phyloP scores from a whole-genome alignment of 148 eudicot species.

The Rhododendron williamsianum region DNA sequence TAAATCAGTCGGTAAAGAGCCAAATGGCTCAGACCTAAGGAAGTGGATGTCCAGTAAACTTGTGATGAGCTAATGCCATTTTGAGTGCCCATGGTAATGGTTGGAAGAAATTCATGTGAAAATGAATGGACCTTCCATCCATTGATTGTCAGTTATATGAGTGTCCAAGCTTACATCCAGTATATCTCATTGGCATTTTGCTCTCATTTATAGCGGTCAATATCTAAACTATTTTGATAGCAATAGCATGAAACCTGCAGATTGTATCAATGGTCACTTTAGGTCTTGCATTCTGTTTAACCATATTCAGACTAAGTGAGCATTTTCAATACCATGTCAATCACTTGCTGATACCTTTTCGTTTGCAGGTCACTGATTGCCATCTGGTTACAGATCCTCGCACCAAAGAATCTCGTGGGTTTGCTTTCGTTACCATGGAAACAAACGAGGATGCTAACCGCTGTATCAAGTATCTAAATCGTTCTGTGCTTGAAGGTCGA shows the following conservation, averaged over 20 bases:
- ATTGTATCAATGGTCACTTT: neutral
- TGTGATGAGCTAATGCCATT: neutral
- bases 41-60: neutral
- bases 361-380: conserved; percentile 53
- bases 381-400: conserved; percentile 69
- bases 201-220: neutral
- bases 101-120: neutral
- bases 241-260: neutral
- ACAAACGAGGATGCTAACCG: conserved; percentile 55
- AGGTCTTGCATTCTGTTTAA: neutral
- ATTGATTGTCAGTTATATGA: neutral
- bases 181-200: neutral
- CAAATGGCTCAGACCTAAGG: neutral
- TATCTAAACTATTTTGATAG: neutral
- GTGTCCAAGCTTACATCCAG: neutral
- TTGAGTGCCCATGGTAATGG: neutral
- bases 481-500: conserved; percentile 75
- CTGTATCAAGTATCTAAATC: conserved; percentile 66
- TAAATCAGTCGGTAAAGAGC: neutral
- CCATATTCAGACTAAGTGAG: neutral
- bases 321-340: neutral
- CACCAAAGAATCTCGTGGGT: conserved; percentile 69
- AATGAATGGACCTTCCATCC: neutral
- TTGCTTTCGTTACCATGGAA: conserved; percentile 71
- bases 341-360: conserved; percentile 5